phyloP scores from a whole-genome alignment of 2,329 filamentous ascomycete genomes.

The Plectosphaerella plurivora region DNA sequence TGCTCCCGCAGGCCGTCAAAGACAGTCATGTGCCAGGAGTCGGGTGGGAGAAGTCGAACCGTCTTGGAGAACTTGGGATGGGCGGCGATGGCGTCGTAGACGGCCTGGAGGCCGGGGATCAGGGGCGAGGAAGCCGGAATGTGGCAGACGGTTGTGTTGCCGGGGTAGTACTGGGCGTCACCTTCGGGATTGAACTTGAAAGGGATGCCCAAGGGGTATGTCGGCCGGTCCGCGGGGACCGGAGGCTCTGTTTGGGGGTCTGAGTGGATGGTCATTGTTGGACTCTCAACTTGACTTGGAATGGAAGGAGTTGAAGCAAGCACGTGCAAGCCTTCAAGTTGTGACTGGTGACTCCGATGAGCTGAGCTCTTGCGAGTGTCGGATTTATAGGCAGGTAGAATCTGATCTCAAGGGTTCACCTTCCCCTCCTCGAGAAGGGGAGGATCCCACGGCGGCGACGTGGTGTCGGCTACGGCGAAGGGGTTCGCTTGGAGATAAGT shows the following conservation, averaged over 20 bases:
- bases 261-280: not conserved
- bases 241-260: not conserved
- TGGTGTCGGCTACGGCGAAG: too few relatives aligned
- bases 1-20: constrained; percentile 14
- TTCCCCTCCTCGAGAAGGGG: too few relatives aligned
- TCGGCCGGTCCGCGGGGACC: constrained; percentile 1
- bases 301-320: too few relatives aligned
- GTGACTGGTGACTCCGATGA: too few relatives aligned
- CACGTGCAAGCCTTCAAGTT: too few relatives aligned
- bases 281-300: too few relatives aligned
- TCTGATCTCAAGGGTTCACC: too few relatives aligned
- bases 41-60: constrained; percentile 11
- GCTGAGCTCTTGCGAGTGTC: too few relatives aligned
- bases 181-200: constrained; percentile 12
- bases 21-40: constrained; percentile 18
- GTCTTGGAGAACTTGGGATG: constrained; percentile 8
- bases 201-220: constrained; percentile 12
- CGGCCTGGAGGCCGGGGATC: constrained; percentile 5
- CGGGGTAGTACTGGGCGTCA: constrained; percentile 10
- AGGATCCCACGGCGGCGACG: too few relatives aligned
- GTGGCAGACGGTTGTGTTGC: constrained; percentile 15
- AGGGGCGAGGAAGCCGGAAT: constrained; percentile 8
- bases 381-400: too few relatives aligned
- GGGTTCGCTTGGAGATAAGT: too few relatives aligned
- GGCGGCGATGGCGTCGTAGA: constrained; percentile 11